Evolutionary conservation across 371 early-diverging fungal species (phyloP), one percentile per base, ranked within the genome.

Genomic region (Dichotomocladium elegans): DNA sequence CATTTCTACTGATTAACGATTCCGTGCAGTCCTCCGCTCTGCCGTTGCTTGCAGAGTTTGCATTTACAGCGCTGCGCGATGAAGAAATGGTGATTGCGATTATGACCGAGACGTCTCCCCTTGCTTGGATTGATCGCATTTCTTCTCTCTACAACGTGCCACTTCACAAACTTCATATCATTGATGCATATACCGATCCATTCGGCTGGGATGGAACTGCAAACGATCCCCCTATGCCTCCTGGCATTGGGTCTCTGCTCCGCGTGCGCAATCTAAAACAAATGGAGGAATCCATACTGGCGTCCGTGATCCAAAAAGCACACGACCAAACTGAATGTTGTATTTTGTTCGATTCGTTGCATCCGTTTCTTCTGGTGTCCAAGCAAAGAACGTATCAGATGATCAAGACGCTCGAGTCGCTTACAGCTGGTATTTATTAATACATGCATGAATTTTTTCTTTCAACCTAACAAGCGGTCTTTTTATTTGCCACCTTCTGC

Each of bases 131-230:
- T 15, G 41, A 51, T 29, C 31, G 54, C 11, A 21, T 37, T 37
- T 55, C 37, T 37, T 37, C 21, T 37, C n/a, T 21, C 1, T n/a
- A 12, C 43, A 53, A 33, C 54, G 34, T n/a, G n/a, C 41, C 11
- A 22, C 48, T 10, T 41, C 34, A 15, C 11, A 37, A 35, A 2
- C 43, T 50, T 22, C 28, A 47, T 6, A 60, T 75, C 12, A 54
- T 69, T 14, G 76, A 75, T 30, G 65, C 64, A 24, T 71, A 58
- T 29, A 55, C 71, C 0, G 64, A 70, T 57, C 74, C 74, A 1
- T 44, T 56, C 11, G 71, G 69, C 0, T 70, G 71, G 71, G 66
- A 74, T 25, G 41, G 56, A 3, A 25, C 10, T 8, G 35, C 19
- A 1, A 19, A 45, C 21, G 37, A 11, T 17, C 21, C 37, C 4